Conservation (phyloP, 805 yeast species). For the Candida krabiensis region DNA sequence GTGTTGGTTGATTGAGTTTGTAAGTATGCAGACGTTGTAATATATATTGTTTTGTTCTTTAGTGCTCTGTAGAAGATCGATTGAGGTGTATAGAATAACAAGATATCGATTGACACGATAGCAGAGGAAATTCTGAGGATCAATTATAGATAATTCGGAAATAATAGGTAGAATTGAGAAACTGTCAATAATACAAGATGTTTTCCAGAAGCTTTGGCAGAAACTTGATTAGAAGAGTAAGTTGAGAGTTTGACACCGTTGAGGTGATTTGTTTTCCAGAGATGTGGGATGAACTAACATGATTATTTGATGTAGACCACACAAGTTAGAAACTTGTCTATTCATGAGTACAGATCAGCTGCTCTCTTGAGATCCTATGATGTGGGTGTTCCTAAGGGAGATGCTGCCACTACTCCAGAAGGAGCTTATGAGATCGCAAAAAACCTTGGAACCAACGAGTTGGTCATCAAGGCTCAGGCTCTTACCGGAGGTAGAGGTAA, state of each 20-base stretch:
- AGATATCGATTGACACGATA: no score
- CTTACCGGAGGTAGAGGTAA: constrained; percentile 99
- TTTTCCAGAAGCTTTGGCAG: constrained; percentile 24
- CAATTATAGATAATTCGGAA: no score
- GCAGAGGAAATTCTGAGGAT: no score
- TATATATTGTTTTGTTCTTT: no score
- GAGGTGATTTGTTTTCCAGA: not conserved
- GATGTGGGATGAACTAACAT: not conserved
- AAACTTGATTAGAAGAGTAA: constrained; percentile 20
- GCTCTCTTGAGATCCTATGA: constrained; percentile 78
- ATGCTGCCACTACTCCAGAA: constrained; percentile 85
- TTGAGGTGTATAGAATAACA: no score
- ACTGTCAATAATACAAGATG: no score
- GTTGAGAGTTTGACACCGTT: constrained; percentile 8
- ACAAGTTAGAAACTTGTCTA: constrained; percentile 69
- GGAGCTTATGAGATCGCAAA: constrained; percentile 85
- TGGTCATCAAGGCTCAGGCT: constrained; percentile 98
- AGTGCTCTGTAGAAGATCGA: no score
- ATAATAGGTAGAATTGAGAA: no score
- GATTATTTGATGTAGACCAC: constrained; percentile 10
- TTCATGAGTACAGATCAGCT: constrained; percentile 96
- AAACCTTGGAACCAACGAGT: constrained; percentile 69
- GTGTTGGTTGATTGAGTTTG: no score
- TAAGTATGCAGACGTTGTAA: no score
- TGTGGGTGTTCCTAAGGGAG: constrained; percentile 88